phyloP scores from a whole-genome alignment of 805 yeast genomes.

The Komagataella pastoris region DNA sequence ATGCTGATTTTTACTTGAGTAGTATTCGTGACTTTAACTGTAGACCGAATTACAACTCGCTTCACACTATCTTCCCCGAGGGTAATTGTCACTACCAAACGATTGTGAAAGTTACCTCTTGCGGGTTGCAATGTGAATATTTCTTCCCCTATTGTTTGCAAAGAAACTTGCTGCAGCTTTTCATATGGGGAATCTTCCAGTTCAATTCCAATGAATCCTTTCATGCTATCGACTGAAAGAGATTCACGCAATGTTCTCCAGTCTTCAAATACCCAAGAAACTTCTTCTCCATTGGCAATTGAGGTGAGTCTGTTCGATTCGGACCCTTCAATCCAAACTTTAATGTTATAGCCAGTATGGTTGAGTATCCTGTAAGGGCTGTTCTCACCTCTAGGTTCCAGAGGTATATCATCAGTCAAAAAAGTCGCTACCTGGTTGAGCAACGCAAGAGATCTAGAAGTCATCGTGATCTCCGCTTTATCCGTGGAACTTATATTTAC shows the following conservation, averaged over 20 bases:
- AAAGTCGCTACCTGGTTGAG: slow-evolving; percentile 54
- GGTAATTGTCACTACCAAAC: slow-evolving; percentile 60
- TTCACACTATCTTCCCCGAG: slow-evolving; percentile 72
- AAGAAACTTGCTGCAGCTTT: slow-evolving; percentile 41
- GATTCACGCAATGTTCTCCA: slow-evolving; percentile 82
- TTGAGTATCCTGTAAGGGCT: slow-evolving; percentile 74
- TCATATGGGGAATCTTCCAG: slow-evolving; percentile 44
- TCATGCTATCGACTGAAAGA: slow-evolving; percentile 48
- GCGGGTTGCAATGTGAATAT: slow-evolving; percentile 56
- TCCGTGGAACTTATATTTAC: slow-evolving; percentile 68
- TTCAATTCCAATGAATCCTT: slow-evolving; percentile 51
- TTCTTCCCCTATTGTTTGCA: slow-evolving; percentile 76
- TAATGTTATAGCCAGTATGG: slow-evolving; percentile 75
- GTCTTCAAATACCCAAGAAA: slow-evolving; percentile 90
- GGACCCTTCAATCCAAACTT: slow-evolving; percentile 63
- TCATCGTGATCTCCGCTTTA: slow-evolving; percentile 66
- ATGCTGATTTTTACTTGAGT: slow-evolving; percentile 43
- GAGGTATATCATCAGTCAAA: slow-evolving; percentile 35
- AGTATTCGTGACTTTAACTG: slow-evolving; percentile 55
- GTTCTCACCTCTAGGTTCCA: slow-evolving; percentile 61
- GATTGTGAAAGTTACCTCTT: slow-evolving; percentile 38
- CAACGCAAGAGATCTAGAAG: slow-evolving; percentile 71
- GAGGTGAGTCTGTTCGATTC: not conserved
- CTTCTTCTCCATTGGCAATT: slow-evolving; percentile 32
- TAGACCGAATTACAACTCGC: slow-evolving; percentile 62